These are phyloP conservation scores for Cercospora sojina DNA, from an alignment of 2,329 filamentous ascomycete genomes.

Conservation along the genomic window DNA sequence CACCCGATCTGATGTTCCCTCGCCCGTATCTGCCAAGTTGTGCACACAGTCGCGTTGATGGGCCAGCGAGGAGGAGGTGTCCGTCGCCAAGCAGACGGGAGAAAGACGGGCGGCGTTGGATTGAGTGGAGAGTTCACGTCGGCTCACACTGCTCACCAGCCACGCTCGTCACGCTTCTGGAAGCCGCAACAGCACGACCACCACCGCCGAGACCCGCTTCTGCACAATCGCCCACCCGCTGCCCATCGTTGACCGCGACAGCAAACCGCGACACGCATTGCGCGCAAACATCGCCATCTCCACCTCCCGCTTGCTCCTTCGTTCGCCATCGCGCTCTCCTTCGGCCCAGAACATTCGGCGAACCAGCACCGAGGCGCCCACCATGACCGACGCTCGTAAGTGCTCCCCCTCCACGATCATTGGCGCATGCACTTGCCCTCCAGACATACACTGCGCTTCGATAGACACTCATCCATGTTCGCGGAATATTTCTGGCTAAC, in stretches of 20 bases:
- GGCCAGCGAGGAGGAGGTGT: not conserved
- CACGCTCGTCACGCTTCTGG: slow-evolving; percentile 2
- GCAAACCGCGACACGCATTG: not conserved
- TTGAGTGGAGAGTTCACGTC: not conserved
- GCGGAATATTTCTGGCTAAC: not conserved
- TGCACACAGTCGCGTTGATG: not conserved
- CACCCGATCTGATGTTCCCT: not conserved
- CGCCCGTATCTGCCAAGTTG: not conserved
- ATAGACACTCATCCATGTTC: not conserved
- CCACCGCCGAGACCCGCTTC: not conserved
- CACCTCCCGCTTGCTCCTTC: not conserved
- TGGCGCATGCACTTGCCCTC: not conserved
- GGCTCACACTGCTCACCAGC: not conserved
- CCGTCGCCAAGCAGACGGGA: not conserved
- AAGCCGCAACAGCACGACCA: not conserved
- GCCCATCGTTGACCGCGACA: slow-evolving; percentile 1
- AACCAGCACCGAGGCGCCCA: slow-evolving; percentile 5
- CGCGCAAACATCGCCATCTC: not conserved
- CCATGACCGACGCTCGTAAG: slow-evolving; percentile 13
- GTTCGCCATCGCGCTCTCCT: not conserved
- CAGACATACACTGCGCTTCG: not conserved
- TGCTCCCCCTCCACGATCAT: not conserved
- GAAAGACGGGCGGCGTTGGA: not conserved
- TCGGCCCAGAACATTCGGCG: not conserved
- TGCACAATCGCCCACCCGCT: not conserved